phyloP scores from a whole-genome alignment of 305 asterid genomes.

The Fraxinus paxiana region DNA sequence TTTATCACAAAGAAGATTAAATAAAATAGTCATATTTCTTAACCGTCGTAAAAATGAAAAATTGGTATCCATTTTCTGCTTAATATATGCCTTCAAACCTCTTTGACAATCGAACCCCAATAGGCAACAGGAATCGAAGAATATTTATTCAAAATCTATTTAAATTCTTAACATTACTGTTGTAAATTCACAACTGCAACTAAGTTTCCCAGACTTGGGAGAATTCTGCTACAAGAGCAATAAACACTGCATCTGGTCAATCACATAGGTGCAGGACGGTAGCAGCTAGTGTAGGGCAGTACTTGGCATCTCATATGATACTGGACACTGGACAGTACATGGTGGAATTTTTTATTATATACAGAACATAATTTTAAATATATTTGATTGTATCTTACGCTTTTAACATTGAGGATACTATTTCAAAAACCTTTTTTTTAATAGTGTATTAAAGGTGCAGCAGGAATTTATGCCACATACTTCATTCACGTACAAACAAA shows the following conservation, averaged over 20 bases:
- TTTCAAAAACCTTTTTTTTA: background rate
- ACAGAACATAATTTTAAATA: background rate
- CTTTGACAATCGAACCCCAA: background rate
- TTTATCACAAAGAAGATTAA: background rate
- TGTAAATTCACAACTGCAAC: background rate
- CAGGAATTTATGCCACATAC: background rate
- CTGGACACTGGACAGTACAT: background rate
- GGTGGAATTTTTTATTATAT: background rate
- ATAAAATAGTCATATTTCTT: background rate
- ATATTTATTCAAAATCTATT: background rate
- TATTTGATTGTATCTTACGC: background rate
- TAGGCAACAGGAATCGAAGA: background rate
- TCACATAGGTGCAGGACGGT: background rate
- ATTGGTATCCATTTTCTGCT: background rate
- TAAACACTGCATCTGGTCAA: background rate
- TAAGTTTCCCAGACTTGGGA: background rate
- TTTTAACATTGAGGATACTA: background rate
- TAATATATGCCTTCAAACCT: background rate
- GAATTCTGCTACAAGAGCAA: background rate
- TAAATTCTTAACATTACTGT: background rate
- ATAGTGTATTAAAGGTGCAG: background rate
- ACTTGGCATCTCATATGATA: background rate
- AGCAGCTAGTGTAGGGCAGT: background rate
- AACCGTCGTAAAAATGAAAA: background rate
- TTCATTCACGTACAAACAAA: background rate